Conservation (phyloP, 2,329 filamentous ascomycete genomes). For the Aureobasidium sp. region DNA sequence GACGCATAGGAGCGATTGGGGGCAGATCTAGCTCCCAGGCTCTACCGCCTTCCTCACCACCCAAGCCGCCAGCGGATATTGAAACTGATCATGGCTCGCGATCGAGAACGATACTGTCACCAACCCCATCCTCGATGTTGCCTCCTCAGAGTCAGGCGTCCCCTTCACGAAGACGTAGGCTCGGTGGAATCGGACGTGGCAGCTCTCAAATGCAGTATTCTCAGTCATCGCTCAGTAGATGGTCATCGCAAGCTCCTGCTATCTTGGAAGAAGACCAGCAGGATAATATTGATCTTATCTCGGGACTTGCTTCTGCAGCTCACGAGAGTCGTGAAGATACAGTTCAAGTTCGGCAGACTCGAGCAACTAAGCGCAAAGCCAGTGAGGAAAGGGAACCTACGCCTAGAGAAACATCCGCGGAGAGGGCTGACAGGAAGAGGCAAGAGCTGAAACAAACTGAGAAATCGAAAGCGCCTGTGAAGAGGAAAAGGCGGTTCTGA, state of each 20-base stretch:
- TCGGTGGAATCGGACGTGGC: slow-evolving; percentile 3
- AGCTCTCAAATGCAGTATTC: slow-evolving; percentile 6
- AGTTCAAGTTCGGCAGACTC: background rate
- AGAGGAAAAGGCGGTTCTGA: slow-evolving; percentile 51
- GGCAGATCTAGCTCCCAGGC: slow-evolving; percentile 5
- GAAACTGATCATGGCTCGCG: background rate
- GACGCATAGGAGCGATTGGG: slow-evolving; percentile 1
- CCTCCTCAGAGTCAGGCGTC: slow-evolving; percentile 1
- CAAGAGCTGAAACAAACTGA: slow-evolving; percentile 47
- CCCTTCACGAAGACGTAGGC: background rate
- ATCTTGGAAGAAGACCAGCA: background rate
- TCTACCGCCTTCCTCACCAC: background rate
- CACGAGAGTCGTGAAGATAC: background rate
- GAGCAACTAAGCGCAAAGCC: background rate
- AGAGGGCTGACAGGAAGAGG: slow-evolving; percentile 47
- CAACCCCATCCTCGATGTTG: background rate
- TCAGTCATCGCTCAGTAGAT: background rate
- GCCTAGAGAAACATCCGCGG: slow-evolving; percentile 35
- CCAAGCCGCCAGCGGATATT: background rate
- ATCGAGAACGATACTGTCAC: background rate
- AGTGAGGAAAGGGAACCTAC: background rate
- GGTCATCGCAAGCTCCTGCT: background rate
- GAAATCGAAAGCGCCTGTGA: slow-evolving; percentile 43
- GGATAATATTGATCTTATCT: background rate
- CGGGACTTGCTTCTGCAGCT: background rate